Base-by-base conservation (phyloP, 441 rosid species). In the Croton laevigatus region DNA sequence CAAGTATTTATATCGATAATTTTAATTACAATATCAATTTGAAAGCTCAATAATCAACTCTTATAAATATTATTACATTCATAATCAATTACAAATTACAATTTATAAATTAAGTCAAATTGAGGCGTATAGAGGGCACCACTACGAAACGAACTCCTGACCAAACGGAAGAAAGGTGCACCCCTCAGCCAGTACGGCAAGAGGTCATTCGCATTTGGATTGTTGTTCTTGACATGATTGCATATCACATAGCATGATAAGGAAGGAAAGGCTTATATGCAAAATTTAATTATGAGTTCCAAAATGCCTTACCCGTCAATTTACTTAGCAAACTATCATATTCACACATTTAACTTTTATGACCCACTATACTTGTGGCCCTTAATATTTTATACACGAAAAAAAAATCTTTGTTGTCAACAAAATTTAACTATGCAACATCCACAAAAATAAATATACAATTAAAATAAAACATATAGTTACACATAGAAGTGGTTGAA, bases 261-360 rank as follows among this genome's bases (percentile, higher is more conserved):
- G 58, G 68, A 64, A 63, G 58, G 40, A 64, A 63, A 44, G 38
- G 55, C 36, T 54, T 55, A 1, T 55, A 22, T 20, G 8, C 62
- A 34, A 40, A 40, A 67, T 17, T 53, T 36, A 55, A 40, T 20
- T 55, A 22, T 68, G 71, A 68, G 71, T n/a, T 54, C 62, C 62
- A 55, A 68, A 55, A 68, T 55, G 49, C 22, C 57, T 14, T 40
- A 13, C 36, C 3, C 22, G 62, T 55, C 62, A 68, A 54, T 20
- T 27, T 68, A 3, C 16, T 52, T 66, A 48, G 60, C 20, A 4
- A 19, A 37, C n/a, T 44, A 14, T 46, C 68, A 12, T 27, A 17
- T 27, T 22, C 44, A 17, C 22, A n/a, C 17, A 49, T 36, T 66
- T 52, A 66, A 22, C 22, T 19, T 38, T 61, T 37, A n/a, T 37